A percentile compares a stretch with the other conserved stretches of the same genome.
Evolutionary conservation across 148 eudicot genomes (phyloP).

Genomic region (Drosera capensis): DNA sequence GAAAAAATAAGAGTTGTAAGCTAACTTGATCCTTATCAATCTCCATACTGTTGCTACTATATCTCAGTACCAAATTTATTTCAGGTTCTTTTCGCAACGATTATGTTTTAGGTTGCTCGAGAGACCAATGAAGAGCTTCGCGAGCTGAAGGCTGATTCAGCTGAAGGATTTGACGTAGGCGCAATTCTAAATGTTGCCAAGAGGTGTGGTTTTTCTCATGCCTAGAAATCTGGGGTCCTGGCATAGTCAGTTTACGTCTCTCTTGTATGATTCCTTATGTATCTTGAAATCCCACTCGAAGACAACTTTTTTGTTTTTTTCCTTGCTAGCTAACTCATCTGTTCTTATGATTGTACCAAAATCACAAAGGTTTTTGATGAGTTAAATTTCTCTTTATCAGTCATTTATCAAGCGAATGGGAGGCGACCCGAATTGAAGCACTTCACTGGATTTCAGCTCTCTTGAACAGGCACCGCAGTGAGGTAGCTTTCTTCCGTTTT

Average conservation of each 20-base stretch:
- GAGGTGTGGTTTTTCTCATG: slow-evolving; percentile 27
- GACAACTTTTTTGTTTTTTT: too few relatives aligned
- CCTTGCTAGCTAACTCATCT: not conserved
- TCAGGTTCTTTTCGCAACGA: not conserved
- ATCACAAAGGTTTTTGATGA: not conserved
- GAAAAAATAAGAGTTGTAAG: slow-evolving; percentile 96
- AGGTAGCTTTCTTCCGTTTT: slow-evolving; percentile 26
- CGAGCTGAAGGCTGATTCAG: slow-evolving; percentile 53
- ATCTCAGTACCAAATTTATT: not conserved
- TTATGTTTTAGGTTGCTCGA: slow-evolving; percentile 55
- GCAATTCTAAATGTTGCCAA: slow-evolving; percentile 80
- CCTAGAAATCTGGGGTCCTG: slow-evolving; percentile 3
- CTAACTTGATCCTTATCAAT: not conserved
- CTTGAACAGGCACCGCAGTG: slow-evolving; percentile 56
- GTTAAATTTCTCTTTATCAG: slow-evolving; percentile 23
- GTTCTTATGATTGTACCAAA: not conserved
- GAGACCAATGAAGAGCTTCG: slow-evolving; percentile 96
- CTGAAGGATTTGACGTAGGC: slow-evolving; percentile 89
- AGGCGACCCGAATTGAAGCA: slow-evolving; percentile 92
- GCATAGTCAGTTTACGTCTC: not conserved
- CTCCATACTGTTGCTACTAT: not conserved
- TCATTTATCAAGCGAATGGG: slow-evolving; percentile 93
- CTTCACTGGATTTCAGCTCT: slow-evolving; percentile 90
- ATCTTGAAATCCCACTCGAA: too few relatives aligned
- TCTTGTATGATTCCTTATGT: not conserved